These are phyloP conservation scores for Botrytis aclada DNA, from an alignment of 2,329 filamentous ascomycete genomes.

Conservation along the genomic window DNA sequence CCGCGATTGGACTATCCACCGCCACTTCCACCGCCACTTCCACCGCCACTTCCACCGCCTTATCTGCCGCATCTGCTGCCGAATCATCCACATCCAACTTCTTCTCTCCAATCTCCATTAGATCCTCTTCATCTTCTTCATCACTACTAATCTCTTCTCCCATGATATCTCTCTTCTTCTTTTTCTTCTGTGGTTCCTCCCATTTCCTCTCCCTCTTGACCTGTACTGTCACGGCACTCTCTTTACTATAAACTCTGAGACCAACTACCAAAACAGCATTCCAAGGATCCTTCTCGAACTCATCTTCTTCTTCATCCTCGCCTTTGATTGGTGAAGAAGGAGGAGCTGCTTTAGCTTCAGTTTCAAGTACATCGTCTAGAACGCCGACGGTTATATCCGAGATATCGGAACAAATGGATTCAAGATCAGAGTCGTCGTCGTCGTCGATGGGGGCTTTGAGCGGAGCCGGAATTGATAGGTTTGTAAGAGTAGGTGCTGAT, in stretches of 20 bases:
- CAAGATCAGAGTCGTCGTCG: slow-evolving; percentile 19
- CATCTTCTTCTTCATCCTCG: slow-evolving; percentile 50
- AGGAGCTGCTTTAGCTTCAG: slow-evolving; percentile 20
- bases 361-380: slow-evolving; percentile 26
- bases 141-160: slow-evolving; percentile 48
- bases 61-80: slow-evolving; percentile 18
- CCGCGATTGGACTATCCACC: slow-evolving; percentile 10
- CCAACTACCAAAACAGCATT: slow-evolving; percentile 62
- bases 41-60: slow-evolving; percentile 1
- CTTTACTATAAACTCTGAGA: slow-evolving; percentile 57
- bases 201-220: slow-evolving; percentile 30
- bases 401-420: slow-evolving; percentile 28
- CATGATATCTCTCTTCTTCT: slow-evolving; percentile 38
- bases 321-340: slow-evolving; percentile 19
- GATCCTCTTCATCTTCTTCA: slow-evolving; percentile 22
- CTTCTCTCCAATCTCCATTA: slow-evolving; percentile 19
- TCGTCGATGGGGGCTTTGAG: background rate
- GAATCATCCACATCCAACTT: slow-evolving; percentile 21
- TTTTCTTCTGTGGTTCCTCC: slow-evolving; percentile 27
- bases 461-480: background rate
- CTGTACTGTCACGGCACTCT: slow-evolving; percentile 32
- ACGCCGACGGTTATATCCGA: slow-evolving; percentile 25
- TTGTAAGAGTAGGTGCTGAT: background rate
- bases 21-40: background rate
- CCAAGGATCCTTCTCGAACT: slow-evolving; percentile 57